Evolutionary conservation across 306 rosid species (phyloP), one percentile per base, ranked within the genome.

Genomic region (Carpinus fangiana): DNA sequence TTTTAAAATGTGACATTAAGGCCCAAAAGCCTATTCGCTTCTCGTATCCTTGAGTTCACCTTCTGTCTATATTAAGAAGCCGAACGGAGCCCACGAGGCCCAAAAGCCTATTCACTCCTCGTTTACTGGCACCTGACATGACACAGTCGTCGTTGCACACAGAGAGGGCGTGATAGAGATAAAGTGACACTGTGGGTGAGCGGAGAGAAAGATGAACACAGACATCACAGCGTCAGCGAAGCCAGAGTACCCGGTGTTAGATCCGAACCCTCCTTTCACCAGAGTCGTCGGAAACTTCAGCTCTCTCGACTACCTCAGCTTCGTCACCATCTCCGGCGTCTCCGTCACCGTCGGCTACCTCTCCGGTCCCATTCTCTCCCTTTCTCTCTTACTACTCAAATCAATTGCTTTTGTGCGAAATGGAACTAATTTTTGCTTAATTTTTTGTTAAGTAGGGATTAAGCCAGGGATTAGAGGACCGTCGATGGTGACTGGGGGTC

Each of bases 281-380:
- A 92, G 75, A 57, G 98, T 92, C 36, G 96, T 94, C 60, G 92
- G 93, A 7, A 94, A 92, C 83, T 94, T 94, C 87, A 88, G 76
- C 82, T 79, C 89, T 75, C 96, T 94, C 73, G 98, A 94, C 51
- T 94, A 92, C 77, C 89, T 94, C 79, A 96, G 98, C 16, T 92
- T 94, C 80, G 81, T 81, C 78, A 92, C 97, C 84, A 85, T 94
- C 85, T 84, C 98, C 79, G 98, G 98, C 77, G 84, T 92, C 73
- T 92, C 98, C 81, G 98, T 94, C 83, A 88, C 97, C 88, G 96
- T 94, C 75, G 97, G 98, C 70, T 94, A 94, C 72, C 98, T 94
- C 78, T 92, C 98, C 41, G 98, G 97, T 86, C 12, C 2, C 26
- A 3, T 11, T 50, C 18, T 34, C 1, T 31, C 47, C 23, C 41